Conservation (phyloP, 208 protist genomes). For the Trypanosoma avium region DNA sequence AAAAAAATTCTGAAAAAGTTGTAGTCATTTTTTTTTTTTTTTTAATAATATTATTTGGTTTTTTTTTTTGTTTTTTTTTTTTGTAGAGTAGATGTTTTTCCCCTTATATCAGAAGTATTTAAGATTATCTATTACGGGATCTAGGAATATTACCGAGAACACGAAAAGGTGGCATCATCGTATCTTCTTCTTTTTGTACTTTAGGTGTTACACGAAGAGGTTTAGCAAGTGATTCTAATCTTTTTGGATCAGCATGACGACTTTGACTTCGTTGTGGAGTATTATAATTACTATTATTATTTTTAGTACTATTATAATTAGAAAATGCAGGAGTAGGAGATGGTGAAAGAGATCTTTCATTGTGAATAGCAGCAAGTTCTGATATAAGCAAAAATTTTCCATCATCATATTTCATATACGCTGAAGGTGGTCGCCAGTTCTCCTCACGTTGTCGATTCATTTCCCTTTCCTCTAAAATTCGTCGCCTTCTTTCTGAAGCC, state of each 20-base stretch:
- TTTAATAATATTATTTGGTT: background rate
- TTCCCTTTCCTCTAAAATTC: slow-evolving; percentile 2
- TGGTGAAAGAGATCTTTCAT: background rate
- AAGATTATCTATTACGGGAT: slow-evolving; percentile 5
- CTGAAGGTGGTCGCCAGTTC: slow-evolving; percentile 61
- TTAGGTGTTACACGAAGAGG: slow-evolving; percentile 50
- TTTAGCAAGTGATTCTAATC: slow-evolving; percentile 45
- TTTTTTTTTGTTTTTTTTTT: background rate
- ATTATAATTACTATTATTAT: no score
- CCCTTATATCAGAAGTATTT: slow-evolving; percentile 13
- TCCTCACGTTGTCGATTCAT: slow-evolving; percentile 31
- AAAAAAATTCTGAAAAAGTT: background rate
- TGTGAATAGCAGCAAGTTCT: slow-evolving; percentile 26
- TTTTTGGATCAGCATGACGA: slow-evolving; percentile 24
- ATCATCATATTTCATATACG: slow-evolving; percentile 46
- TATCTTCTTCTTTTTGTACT: slow-evolving; percentile 29
- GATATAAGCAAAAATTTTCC: slow-evolving; percentile 52
- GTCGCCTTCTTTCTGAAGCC: background rate
- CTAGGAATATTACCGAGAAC: slow-evolving; percentile 36
- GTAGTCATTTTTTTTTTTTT: background rate
- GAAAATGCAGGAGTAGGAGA: background rate
- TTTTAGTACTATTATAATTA: no score
- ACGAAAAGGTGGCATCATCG: slow-evolving; percentile 51
- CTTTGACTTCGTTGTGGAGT: background rate
- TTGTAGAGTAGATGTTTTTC: no score